Evolutionary conservation across 2,329 filamentous ascomycete genomes (phyloP), one percentile per base, ranked within the genome.

Genomic region (Colletotrichum orbiculare): DNA sequence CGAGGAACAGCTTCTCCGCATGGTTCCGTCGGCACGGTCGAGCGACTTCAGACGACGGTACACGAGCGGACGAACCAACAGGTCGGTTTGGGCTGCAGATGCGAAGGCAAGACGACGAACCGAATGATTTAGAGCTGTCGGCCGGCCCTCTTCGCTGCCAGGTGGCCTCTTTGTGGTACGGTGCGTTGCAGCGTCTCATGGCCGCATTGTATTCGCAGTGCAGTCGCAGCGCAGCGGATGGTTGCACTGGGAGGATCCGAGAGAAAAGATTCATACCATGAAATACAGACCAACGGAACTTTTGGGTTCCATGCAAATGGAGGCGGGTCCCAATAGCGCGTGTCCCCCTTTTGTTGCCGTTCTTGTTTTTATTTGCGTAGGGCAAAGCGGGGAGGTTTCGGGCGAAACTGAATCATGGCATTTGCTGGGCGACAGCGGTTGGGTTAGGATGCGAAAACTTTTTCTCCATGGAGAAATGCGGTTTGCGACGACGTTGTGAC

Each of bases 1-100:
- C 38, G 47, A 53, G 38, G 39, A 35, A 25, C 38, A 49, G 46
- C 46, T 53, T 41, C 37, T 48, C 46, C 57, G 46, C 52, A 61
- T 62, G 53, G 52, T 43, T 62, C 62, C 46, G 42, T 47, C 50
- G 62, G 25, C 46, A 45, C 35, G 46, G 41, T 25, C 38, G 52
- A 46, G 9, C 47, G 25, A 49, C 11, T 65, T 65, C 58, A 53
- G 62, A 65, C 57, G 62, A 56, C 25, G 4, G 25, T 25, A 25
- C 47, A 62, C 35, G 33, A 33, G 37, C 42, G 17, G 11, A 43
- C 45, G 45, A 43, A 62, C 62, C 58, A 65, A 17, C 46, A 17
- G 52, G 47, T 52, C 53, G 58, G 62, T 45, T 47, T 47, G 33
- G 52, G 62, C 62, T 65, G 62, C 58, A 65, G 62, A 54, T 42